These are phyloP conservation scores for Paxillus rubicundulus DNA, from an alignment of 768 basidiomycete species.

Conservation along the genomic window DNA sequence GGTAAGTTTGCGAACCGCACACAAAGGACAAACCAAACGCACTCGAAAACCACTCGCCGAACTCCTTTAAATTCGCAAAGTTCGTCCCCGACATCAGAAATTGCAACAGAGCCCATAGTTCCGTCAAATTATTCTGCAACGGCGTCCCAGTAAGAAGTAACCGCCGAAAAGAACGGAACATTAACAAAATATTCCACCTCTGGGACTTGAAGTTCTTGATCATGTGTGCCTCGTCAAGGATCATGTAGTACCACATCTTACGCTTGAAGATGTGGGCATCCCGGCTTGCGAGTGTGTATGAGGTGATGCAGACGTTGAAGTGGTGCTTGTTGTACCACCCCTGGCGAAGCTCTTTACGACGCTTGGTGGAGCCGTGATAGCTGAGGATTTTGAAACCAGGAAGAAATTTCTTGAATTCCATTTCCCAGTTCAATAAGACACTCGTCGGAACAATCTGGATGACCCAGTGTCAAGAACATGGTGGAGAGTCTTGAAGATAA, in stretches of 20 bases:
- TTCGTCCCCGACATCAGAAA: conserved; percentile 88
- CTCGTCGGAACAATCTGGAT: conserved; percentile 82
- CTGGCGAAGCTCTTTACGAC: conserved; percentile 83
- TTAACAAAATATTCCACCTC: conserved; percentile 84
- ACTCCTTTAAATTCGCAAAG: conserved; percentile 91
- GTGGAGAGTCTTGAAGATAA: background rate
- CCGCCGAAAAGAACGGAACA: conserved; percentile 84
- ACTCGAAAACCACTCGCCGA: conserved; percentile 97
- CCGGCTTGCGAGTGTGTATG: conserved; percentile 88
- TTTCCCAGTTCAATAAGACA: conserved; percentile 93
- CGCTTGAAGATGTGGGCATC: conserved; percentile 91
- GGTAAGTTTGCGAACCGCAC: conserved; percentile 2
- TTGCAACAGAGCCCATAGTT: conserved; percentile 92
- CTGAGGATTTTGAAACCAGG: conserved; percentile 84
- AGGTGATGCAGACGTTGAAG: conserved; percentile 94
- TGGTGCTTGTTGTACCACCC: conserved; percentile 89
- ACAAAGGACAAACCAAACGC: conserved; percentile 29
- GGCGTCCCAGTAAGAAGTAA: conserved; percentile 95
- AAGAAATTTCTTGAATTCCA: conserved; percentile 95
- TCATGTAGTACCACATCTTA: conserved; percentile 94
- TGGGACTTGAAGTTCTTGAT: conserved; percentile 97
- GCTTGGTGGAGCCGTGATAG: conserved; percentile 88
- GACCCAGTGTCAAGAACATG: background rate
- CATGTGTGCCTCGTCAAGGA: conserved; percentile 95
- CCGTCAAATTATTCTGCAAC: conserved; percentile 92